Conservation (phyloP, 2,329 filamentous ascomycete genomes). For the Fulvia fulva region DNA sequence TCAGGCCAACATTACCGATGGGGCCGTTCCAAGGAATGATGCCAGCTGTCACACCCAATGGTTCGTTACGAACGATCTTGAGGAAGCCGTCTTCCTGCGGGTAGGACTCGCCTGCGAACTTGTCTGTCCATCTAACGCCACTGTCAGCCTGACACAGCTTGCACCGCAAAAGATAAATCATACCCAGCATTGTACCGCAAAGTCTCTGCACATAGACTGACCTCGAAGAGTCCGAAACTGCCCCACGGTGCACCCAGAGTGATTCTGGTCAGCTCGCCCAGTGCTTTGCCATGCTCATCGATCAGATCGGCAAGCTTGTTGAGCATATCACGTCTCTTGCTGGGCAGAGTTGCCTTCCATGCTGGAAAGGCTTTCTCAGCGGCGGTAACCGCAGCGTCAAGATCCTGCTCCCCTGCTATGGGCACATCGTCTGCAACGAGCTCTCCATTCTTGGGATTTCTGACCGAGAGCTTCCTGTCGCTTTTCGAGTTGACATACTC, state of each 20-base stretch:
- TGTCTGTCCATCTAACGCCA: slow-evolving; percentile 13
- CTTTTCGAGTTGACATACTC: slow-evolving; percentile 28
- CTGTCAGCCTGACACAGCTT: not conserved
- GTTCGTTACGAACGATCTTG: slow-evolving; percentile 41
- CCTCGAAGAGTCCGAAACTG: slow-evolving; percentile 45
- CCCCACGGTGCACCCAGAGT: slow-evolving; percentile 46
- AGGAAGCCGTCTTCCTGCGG: slow-evolving; percentile 32
- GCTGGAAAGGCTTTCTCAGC: slow-evolving; percentile 62
- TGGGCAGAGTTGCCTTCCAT: slow-evolving; percentile 61
- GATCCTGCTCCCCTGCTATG: slow-evolving; percentile 51
- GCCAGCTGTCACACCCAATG: slow-evolving; percentile 33
- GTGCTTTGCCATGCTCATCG: slow-evolving; percentile 46
- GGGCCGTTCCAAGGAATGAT: slow-evolving; percentile 72
- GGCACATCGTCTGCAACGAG: slow-evolving; percentile 47
- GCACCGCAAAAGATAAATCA: not conserved
- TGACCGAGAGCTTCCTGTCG: slow-evolving; percentile 44
- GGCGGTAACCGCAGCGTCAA: slow-evolving; percentile 52
- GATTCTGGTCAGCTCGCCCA: slow-evolving; percentile 47
- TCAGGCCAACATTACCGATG: slow-evolving; percentile 65
- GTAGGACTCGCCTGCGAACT: slow-evolving; percentile 23
- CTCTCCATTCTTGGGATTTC: slow-evolving; percentile 49
- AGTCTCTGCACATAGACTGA: slow-evolving; percentile 37
- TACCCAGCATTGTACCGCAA: slow-evolving; percentile 39
- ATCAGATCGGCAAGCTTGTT: slow-evolving; percentile 57
- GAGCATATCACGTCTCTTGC: slow-evolving; percentile 63